phyloP scores from a whole-genome alignment of 306 rosid genomes.

The Prunus kanzakura region DNA sequence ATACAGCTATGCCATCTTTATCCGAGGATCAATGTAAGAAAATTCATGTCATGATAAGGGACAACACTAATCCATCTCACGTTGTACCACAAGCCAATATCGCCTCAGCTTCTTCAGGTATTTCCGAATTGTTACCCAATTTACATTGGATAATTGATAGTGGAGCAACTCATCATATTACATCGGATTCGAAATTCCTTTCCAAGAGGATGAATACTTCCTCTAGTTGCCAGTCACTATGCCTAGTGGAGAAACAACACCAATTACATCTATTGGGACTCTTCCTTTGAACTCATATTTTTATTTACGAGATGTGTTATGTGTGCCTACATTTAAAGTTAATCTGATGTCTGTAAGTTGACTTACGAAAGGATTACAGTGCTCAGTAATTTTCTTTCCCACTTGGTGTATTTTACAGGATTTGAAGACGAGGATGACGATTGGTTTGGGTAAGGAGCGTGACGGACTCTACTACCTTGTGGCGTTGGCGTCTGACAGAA shows the following conservation, averaged over 20 bases:
- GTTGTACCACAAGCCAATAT: neutral
- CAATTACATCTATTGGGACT: neutral
- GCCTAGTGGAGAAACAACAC: neutral
- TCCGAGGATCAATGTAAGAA: too few relatives aligned
- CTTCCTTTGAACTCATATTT: neutral
- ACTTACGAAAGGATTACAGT: neutral
- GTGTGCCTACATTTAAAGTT: slow-evolving; percentile 1
- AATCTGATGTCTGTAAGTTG: neutral
- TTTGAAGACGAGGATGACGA: neutral
- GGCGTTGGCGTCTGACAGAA: neutral
- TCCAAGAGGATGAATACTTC: neutral
- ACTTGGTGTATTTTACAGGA: neutral
- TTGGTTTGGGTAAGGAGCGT: neutral
- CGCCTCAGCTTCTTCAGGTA: neutral
- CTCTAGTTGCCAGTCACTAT: neutral
- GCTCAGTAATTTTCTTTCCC: neutral
- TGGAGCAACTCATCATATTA: neutral
- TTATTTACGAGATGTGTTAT: neutral
- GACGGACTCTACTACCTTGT: neutral
- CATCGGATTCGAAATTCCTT: neutral
- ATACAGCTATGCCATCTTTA: too few relatives aligned
- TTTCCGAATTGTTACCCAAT: neutral
- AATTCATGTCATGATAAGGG: too few relatives aligned
- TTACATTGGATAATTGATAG: neutral
- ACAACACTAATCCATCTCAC: neutral